phyloP scores from a whole-genome alignment of 176 grass and related monocot genomes.

The Poa annua region DNA sequence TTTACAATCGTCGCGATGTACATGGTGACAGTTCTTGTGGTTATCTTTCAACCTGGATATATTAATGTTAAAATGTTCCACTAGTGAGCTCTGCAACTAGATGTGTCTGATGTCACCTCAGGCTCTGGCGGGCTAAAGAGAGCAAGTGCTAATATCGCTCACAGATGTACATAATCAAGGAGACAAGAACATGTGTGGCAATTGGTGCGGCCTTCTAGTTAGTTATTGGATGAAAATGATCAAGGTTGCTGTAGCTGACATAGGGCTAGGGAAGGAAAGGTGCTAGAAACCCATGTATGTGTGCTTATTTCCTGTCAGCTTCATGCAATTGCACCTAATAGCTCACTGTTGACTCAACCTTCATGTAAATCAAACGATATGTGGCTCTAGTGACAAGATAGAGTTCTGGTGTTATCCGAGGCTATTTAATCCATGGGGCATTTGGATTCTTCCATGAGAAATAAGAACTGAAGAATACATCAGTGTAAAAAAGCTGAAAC shows the following conservation, averaged over 20 bases:
- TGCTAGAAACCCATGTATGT: not conserved
- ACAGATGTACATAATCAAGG: not conserved
- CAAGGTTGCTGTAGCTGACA: not conserved
- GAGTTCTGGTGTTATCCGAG: not conserved
- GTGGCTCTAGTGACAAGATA: not conserved
- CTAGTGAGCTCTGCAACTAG: not conserved
- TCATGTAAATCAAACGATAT: not conserved
- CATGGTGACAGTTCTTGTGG: conserved; percentile 22
- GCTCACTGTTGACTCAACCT: not conserved
- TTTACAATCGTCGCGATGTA: not conserved
- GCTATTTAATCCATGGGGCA: not conserved
- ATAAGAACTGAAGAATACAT: not conserved
- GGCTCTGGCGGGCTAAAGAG: not conserved
- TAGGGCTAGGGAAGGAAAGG: not conserved
- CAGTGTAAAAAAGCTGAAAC: not conserved
- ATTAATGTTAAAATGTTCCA: not conserved
- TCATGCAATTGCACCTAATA: not conserved
- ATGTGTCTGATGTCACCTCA: conserved; percentile 19
- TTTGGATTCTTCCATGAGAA: not conserved
- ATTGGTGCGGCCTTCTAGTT: not conserved
- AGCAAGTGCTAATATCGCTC: not conserved
- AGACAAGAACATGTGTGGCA: conserved; percentile 15
- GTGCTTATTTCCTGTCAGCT: not conserved
- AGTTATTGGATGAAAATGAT: not conserved
- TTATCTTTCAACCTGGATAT: conserved; percentile 16